Base-by-base conservation (phyloP, 176 grass and related monocot species). In the Oryza coarctata region DNA sequence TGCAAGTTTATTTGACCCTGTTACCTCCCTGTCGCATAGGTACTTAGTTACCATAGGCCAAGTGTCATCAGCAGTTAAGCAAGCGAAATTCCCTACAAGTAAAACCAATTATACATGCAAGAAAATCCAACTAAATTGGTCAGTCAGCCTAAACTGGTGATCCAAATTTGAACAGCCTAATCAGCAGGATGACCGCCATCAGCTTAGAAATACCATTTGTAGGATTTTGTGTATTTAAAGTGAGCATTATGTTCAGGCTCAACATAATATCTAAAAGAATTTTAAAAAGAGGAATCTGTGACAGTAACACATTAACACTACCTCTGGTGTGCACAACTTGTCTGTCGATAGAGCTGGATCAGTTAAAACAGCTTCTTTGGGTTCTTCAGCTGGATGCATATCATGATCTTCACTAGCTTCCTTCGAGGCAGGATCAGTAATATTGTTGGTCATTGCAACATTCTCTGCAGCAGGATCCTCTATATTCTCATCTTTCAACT, bases 381-480 rank as follows among this genome's bases (percentile, higher is more conserved):
- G 33, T 38, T 30, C 17, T 65, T 86, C 84, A 86, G 43, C 45
- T 32, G 73, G 63, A 40, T 84, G 57, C 41, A 67, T 45, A 55
- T 77, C 64, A 68, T 68, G n/a, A 40, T n/a, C 30, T 76, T 91
- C 76, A 30, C 80, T 91, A 76, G 40, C 52, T 73, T 76, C 89
- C 70, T 84, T 74, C 6, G 70, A 77, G n/a, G 73, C 52, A 81
- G 83, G 30, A 63, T 76, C 58, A 65, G 40, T 58, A 70, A 58
- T 67, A 80, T 25, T 65, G 26, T 31, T 71, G 28, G 15, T 11
- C 7, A 73, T 14, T 26, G 65, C 41, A 23, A 33, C 29, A 67
- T 79, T 80, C 81, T 89, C 66, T 62, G 22, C 65, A 60, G 81
- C 73, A 65, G 86, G 77, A 84, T 93, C 85, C 69, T 87, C 80